Base-by-base conservation (phyloP, 106 monocot species). In the Chionographis japonica region DNA sequence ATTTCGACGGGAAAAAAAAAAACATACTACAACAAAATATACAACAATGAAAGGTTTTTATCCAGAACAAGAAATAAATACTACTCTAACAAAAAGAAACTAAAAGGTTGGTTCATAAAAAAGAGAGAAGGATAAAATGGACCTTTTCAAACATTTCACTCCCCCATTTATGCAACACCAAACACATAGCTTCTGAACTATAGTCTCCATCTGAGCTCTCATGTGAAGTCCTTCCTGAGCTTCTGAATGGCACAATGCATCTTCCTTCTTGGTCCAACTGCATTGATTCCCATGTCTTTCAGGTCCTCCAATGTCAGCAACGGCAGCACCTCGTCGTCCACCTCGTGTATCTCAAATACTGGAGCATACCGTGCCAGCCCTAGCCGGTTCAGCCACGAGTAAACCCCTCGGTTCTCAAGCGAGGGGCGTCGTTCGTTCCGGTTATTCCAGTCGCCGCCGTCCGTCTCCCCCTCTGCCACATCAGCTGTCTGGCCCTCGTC, bases 261-360 rank as follows among this genome's bases (percentile, higher is more conserved):
- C 74, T 99, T 99, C 77, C 98, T 75, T 68, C 88, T 80, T 2
- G 98, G 83, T 10, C 98, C 98, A 12, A 99, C 90, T 0, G 98
- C 93, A 64, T 54, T 88, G 10, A 99, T 99, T 46, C 90, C 93
- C 98, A 99, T 99, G 42, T 99, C 93, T 73, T 80, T 93, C 62
- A 99, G 61, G 60, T 99, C 98, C 43, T 93, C 90, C 53, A 93
- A 17, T 0, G 98, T 93, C 61, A 99, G 74, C 61, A 90, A 18
- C 7, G 93, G 93, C 40, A 99, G 77, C 57, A 88, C 93, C 58
- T 85, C 87, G n/a, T 81, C 81, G 60, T 99, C 98, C 60, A 93
- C 93, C 79, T 93, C 98, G 57, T 93, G 93, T 12, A 88, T 82
- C 83, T 99, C 93, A 42, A 93, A 99, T 46, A 88, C 81, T 6